These are phyloP conservation scores for Vinca minor DNA, from an alignment of 257 asterid genomes.

Conservation along the genomic window DNA sequence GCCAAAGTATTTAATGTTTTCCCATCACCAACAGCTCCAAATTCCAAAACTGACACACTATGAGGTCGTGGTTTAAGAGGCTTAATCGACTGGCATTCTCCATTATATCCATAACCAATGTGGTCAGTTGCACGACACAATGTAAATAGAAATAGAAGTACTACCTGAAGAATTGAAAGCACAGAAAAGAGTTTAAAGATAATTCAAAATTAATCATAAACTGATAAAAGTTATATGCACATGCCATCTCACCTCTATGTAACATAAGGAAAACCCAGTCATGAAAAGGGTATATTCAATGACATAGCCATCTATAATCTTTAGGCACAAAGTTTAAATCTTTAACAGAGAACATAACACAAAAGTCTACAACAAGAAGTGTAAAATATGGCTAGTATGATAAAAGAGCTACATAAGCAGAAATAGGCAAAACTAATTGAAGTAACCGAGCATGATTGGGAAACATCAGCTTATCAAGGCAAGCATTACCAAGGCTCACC, in stretches of 20 bases:
- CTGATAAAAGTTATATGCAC: not conserved
- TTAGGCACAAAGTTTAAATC: not conserved
- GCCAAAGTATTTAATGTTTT: slow-evolving; percentile 79
- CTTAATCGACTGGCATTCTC: slow-evolving; percentile 58
- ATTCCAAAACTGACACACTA: slow-evolving; percentile 88
- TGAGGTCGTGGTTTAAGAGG: slow-evolving; percentile 88
- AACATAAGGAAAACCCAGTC: not conserved
- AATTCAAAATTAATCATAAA: not conserved
- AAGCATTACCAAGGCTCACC: not conserved
- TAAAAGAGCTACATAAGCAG: not conserved
- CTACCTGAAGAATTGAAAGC: slow-evolving; percentile 57
- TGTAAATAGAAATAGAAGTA: slow-evolving; percentile 51
- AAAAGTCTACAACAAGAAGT: not conserved
- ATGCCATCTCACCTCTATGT: not conserved
- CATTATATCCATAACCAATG: slow-evolving; percentile 33
- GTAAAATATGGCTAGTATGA: not conserved
- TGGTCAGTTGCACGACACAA: slow-evolving; percentile 17
- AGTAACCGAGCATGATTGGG: not conserved
- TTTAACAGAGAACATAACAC: not conserved
- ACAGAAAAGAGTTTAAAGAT: slow-evolving; percentile 11
- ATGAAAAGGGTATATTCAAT: not conserved
- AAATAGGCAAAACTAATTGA: not conserved
- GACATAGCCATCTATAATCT: not conserved
- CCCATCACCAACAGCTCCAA: slow-evolving; percentile 96
- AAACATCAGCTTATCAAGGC: not conserved